A percentile compares a stretch with the other conserved stretches of the same genome.
These are phyloP conservation scores for Marchantia polymorpha DNA, from an alignment of 225 moss, liverwort and hornwort species.

Conservation along the genomic window DNA sequence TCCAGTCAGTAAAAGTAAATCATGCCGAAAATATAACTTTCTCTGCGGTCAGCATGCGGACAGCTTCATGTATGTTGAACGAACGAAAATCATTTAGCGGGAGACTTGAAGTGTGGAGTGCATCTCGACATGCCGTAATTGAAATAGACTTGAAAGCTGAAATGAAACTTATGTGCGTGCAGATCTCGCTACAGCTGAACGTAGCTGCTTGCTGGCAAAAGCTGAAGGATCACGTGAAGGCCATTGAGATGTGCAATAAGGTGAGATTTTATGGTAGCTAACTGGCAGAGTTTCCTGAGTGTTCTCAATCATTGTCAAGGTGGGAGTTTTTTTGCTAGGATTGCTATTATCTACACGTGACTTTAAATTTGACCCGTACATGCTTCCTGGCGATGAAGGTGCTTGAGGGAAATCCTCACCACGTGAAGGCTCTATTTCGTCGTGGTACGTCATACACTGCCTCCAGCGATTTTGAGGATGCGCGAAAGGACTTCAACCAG, in stretches of 20 bases:
- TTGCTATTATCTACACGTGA: neutral
- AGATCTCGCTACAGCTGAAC: slow-evolving; percentile 84
- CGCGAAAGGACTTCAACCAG: slow-evolving; percentile 85
- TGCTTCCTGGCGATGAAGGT: slow-evolving; percentile 40
- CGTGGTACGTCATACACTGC: slow-evolving; percentile 84
- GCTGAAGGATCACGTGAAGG: slow-evolving; percentile 62
- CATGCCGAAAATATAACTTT: no score
- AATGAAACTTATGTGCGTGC: slow-evolving; percentile 22
- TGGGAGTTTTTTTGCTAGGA: neutral
- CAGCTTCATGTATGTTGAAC: no score
- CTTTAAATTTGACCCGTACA: neutral
- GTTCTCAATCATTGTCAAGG: neutral
- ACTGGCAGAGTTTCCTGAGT: neutral
- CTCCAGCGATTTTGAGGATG: slow-evolving; percentile 85
- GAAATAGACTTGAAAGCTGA: neutral
- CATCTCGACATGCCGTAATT: neutral
- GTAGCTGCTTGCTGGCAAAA: slow-evolving; percentile 88
- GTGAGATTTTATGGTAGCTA: slow-evolving; percentile 29
- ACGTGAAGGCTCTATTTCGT: slow-evolving; percentile 87
- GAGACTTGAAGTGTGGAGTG: neutral
- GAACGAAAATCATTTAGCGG: no score
- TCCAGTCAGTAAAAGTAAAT: no score
- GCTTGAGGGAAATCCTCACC: slow-evolving; percentile 89
- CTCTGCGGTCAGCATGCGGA: no score
- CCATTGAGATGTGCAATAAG: slow-evolving; percentile 89